Conservation (phyloP, 306 rosid genomes). For the Mucuna pruriens region DNA sequence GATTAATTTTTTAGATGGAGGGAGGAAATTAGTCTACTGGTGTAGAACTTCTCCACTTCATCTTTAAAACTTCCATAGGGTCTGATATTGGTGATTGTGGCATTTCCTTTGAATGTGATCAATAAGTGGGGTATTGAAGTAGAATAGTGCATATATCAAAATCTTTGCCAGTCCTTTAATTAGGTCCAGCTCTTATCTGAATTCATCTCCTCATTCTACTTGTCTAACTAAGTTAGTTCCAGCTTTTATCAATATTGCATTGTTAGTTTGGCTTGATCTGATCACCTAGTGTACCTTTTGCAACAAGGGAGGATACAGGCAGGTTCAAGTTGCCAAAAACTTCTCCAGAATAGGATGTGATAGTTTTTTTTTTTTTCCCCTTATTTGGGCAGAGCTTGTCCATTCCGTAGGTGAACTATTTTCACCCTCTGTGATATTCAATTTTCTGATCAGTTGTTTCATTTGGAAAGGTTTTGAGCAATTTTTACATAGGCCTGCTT, state of each 20-base stretch:
- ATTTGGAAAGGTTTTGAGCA: neutral
- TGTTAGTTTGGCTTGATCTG: neutral
- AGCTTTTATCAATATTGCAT: neutral
- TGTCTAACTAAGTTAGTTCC: neutral
- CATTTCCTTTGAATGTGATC: conserved; percentile 7
- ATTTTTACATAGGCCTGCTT: neutral
- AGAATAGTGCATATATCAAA: neutral
- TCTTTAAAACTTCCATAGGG: neutral
- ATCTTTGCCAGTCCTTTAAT: neutral
- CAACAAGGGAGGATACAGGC: conserved; percentile 8
- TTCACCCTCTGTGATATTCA: neutral
- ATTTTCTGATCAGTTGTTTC: neutral
- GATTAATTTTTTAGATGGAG: conserved; percentile 12
- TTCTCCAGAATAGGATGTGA: neutral
- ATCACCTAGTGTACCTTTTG: neutral
- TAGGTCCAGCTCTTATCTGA: neutral
- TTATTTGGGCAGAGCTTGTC: neutral
- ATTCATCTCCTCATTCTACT: neutral
- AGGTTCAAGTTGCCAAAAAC: conserved; percentile 16
- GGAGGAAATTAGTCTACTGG: neutral
- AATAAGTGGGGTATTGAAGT: conserved; percentile 3
- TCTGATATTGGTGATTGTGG: neutral
- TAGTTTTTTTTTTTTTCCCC: neutral
- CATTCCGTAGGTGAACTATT: neutral
- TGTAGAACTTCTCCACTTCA: neutral